These are phyloP conservation scores for Aethionema arabicum DNA, from an alignment of 345 rosid genomes.

Conservation along the genomic window DNA sequence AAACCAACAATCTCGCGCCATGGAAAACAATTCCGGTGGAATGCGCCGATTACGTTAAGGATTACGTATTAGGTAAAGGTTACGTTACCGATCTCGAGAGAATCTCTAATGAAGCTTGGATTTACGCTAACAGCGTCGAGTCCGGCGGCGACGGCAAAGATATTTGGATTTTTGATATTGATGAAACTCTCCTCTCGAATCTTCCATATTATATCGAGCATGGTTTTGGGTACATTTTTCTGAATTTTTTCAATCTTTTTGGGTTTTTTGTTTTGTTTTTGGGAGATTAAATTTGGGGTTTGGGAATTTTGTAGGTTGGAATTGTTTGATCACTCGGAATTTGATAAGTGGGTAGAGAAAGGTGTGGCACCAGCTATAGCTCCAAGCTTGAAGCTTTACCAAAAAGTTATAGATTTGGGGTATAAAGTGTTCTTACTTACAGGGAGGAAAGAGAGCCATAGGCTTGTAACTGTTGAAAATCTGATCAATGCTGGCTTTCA, in stretches of 20 bases:
- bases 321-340: slow-evolving; percentile 59
- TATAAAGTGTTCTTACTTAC: slow-evolving; percentile 82
- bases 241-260: slow-evolving; percentile 7
- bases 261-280: slow-evolving; percentile 3
- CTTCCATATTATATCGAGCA: slow-evolving; percentile 81
- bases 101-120: slow-evolving; percentile 61
- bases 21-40: slow-evolving; percentile 81
- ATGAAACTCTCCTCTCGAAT: slow-evolving; percentile 90
- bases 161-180: slow-evolving; percentile 84
- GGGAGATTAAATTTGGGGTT: background rate
- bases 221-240: slow-evolving; percentile 60
- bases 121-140: slow-evolving; percentile 53
- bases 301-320: slow-evolving; percentile 52
- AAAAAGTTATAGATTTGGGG: slow-evolving; percentile 60
- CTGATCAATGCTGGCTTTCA: slow-evolving; percentile 64
- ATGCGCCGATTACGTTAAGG: slow-evolving; percentile 66
- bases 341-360: slow-evolving; percentile 83
- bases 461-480: slow-evolving; percentile 62
- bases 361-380: slow-evolving; percentile 65
- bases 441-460: slow-evolving; percentile 67
- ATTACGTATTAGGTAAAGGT: slow-evolving; percentile 61
- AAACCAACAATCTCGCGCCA: slow-evolving; percentile 73
- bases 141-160: slow-evolving; percentile 69
- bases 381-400: slow-evolving; percentile 74
- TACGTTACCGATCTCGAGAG: slow-evolving; percentile 61